Percentiles rank a stretch among this genome's conserved stretches.
Evolutionary conservation across 805 yeast species (phyloP).

Genomic region (Tetrapisispora phaffii): DNA sequence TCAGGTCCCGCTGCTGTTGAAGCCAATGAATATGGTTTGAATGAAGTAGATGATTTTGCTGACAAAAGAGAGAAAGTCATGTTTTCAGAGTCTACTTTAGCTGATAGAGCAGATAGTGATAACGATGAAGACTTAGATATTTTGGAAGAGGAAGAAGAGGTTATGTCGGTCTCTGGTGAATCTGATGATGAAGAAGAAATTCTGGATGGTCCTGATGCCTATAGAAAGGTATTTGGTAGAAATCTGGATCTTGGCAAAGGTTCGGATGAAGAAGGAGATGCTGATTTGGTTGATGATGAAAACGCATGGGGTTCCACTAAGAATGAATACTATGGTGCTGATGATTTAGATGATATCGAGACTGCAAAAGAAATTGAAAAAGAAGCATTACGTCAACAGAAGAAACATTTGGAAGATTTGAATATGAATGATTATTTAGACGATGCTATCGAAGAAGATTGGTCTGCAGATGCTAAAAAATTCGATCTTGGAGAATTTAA

Average conservation of each 20-base stretch:
- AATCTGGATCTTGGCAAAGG: slow-evolving; percentile 18
- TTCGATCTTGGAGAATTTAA: slow-evolving; percentile 35
- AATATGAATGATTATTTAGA: slow-evolving; percentile 68
- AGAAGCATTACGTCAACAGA: slow-evolving; percentile 83
- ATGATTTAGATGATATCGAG: slow-evolving; percentile 49
- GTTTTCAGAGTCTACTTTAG: slow-evolving; percentile 46
- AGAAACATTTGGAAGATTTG: slow-evolving; percentile 64
- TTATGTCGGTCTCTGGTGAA: slow-evolving; percentile 30
- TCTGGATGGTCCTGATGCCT: slow-evolving; percentile 30
- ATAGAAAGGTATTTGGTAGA: slow-evolving; percentile 32
- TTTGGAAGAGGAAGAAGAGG: slow-evolving; percentile 45
- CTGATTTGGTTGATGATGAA: slow-evolving; percentile 32
- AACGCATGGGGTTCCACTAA: slow-evolving; percentile 39
- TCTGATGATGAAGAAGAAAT: slow-evolving; percentile 32
- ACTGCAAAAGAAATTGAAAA: slow-evolving; percentile 69
- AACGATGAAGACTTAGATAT: slow-evolving; percentile 39
- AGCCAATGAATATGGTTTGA: slow-evolving; percentile 37
- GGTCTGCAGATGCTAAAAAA: slow-evolving; percentile 53
- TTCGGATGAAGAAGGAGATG: slow-evolving; percentile 23
- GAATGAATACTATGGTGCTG: slow-evolving; percentile 45
- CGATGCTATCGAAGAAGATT: slow-evolving; percentile 62
- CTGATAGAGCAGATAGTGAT: slow-evolving; percentile 31
- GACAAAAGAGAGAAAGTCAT: slow-evolving; percentile 48
- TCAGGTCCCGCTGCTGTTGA: slow-evolving; percentile 16
- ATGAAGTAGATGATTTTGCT: slow-evolving; percentile 63